Evolutionary conservation across 1,284 basidiomycete species (phyloP), one percentile per base, ranked within the genome.

Genomic region (Cerioporus squamosus): DNA sequence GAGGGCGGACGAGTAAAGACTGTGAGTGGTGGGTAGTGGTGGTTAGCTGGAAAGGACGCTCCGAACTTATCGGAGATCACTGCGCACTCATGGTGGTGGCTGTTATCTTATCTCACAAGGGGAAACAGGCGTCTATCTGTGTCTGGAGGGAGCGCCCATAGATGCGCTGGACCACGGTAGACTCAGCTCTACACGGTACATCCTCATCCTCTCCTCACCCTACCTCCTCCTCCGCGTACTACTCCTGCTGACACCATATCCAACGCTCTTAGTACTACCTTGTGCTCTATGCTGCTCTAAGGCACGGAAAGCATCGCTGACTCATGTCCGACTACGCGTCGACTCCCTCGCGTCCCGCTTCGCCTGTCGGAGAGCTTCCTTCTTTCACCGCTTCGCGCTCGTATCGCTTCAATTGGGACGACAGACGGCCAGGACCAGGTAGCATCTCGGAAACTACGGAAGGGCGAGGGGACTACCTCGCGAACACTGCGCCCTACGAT

Each of bases 401-500:
- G 3, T 90, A 84, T 70, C 75, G 88, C 59, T 90, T 90, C 72
- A 83, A 80, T 45, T 90, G 86, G 86, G 88, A 89, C 66, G 68
- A 80, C 51, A 77, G 80, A 50, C 75, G 73, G 51, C 79, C 72
- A 57, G 86, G 87, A 9, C 85, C 87, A 45, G 83, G 82, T 52
- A 88, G 88, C 72, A 77, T 88, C 44, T 84, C 87, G 9, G 88
- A 83, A 44, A 85, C 86, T 0, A 87, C 87, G 20, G 83, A 88
- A 61, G 81, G 80, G 15, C 76, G 81, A 58, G 80, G 78, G 53
- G 82, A 77, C 63, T 69, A 64, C 51, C 63, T 65, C n/a, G 63
- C 44, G 2, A 46, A 48, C 38, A 66, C 67, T 38, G 68, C 67
- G 1, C 69, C 64, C 47, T 71, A 66, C 42, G 63, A 66, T 52